Conservation (phyloP, 352 stramenopile species). For the Nothophytophthora sp. region DNA sequence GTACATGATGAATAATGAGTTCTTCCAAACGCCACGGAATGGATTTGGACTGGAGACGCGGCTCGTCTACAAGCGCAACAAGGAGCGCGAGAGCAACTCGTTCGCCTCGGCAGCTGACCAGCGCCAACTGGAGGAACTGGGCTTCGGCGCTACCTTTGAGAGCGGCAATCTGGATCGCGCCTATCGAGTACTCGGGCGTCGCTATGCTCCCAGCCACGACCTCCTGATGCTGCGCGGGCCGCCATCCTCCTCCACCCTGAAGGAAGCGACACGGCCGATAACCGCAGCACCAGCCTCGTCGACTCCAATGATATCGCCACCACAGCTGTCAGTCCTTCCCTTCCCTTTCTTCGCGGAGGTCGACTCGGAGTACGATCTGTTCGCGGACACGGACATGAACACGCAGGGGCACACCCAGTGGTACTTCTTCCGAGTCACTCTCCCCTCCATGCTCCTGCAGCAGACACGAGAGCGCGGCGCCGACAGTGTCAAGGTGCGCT, state of each 20-base stretch:
- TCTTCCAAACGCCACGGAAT: slow-evolving; percentile 56
- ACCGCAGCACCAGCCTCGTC: slow-evolving; percentile 2
- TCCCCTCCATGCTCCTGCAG: slow-evolving; percentile 18
- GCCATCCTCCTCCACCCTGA: background rate
- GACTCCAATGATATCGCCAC: slow-evolving; percentile 4
- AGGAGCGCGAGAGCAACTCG: slow-evolving; percentile 27
- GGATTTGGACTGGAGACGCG: slow-evolving; percentile 57
- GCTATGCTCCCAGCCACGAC: slow-evolving; percentile 53
- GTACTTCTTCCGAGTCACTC: slow-evolving; percentile 82
- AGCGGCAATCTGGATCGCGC: slow-evolving; percentile 76
- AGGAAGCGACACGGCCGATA: background rate
- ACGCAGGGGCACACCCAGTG: slow-evolving; percentile 87
- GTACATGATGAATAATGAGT: slow-evolving; percentile 77
- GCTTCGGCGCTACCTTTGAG: slow-evolving; percentile 72
- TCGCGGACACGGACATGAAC: slow-evolving; percentile 69
- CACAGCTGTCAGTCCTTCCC: slow-evolving; percentile 17
- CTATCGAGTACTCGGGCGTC: slow-evolving; percentile 57
- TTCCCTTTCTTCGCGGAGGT: slow-evolving; percentile 60
- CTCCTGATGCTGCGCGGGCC: slow-evolving; percentile 18
- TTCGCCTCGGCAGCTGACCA: background rate
- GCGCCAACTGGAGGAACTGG: slow-evolving; percentile 35
- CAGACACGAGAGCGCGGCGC: slow-evolving; percentile 17
- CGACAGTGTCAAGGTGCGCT: slow-evolving; percentile 46
- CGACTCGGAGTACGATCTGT: slow-evolving; percentile 76
- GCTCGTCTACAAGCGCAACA: slow-evolving; percentile 71